Base-by-base conservation (phyloP, 345 rosid species). In the Aquilaria yunnanensis region DNA sequence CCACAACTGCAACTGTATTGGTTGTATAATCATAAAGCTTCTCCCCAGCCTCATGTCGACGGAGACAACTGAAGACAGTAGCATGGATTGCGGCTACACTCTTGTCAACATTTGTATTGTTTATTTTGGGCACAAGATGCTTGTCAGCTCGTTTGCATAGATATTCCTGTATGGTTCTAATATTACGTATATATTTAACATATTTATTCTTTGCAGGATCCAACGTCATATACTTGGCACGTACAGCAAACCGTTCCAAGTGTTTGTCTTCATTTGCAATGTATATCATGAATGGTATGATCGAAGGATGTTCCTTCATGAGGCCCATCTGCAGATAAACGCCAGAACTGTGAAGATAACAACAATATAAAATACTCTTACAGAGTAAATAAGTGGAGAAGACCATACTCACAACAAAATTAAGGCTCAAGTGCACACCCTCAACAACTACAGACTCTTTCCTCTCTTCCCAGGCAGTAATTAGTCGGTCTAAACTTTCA, bases 21-120 rank as follows among this genome's bases (percentile, higher is more conserved):
- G 90, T 94, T 0, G 79, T 64, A 32, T 88, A 78, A 72, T 94
- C 99, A 63, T 83, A 94, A 47, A 90, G 96, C 51, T 79, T 84
- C 61, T 95, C 99, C 10, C 96, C 97, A 63, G 78, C 79, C 72
- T 91, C 96, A 54, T 84, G 77, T 74, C 96, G 85, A 54, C 97
- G 96, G n/a, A 95, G 80, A 79, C 96, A 85, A 72, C 97, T 83
- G 75, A 95, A 95, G 51, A 95, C 92, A 1, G 96, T 89, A 6
- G 99, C 99, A 70, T 95, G 99, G 72, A 95, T 95, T 23, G 91
- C 87, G 10, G 99, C 99, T 49, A 95, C 99, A 37, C 99, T 95
- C 77, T 78, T 87, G 62, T 95, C 99, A 1, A 95, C 99, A 61
- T 95, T 95, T 12, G 99, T 95, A 59, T 95, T 95, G 78, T 91